Evolutionary conservation across 805 yeast genomes (phyloP).

Genomic region (Yarrowia phangngaensis): DNA sequence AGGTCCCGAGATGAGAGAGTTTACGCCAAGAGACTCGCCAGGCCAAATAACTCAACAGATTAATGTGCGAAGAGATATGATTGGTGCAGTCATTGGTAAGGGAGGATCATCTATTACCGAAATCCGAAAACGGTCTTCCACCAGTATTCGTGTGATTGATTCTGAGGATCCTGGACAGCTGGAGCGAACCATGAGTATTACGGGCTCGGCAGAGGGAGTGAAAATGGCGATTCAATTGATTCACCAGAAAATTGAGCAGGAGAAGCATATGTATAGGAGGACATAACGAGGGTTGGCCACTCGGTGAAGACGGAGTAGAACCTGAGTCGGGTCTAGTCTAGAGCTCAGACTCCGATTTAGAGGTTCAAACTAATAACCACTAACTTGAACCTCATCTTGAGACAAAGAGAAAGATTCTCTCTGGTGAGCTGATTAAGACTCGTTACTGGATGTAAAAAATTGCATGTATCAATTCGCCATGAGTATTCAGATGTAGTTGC

Average conservation of each 20-base stretch:
- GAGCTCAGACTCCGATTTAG: background rate
- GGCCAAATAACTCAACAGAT: constrained; percentile 55
- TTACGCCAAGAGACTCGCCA: constrained; percentile 24
- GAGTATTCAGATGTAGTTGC: too few relatives aligned
- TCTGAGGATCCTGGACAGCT: constrained; percentile 28
- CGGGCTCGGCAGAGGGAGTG: constrained; percentile 34
- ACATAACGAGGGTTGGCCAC: background rate
- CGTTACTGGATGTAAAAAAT: too few relatives aligned
- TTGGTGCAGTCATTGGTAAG: constrained; percentile 82
- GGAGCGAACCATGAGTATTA: constrained; percentile 34
- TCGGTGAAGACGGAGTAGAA: background rate
- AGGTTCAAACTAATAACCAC: too few relatives aligned
- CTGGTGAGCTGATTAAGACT: too few relatives aligned
- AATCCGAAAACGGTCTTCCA: constrained; percentile 69
- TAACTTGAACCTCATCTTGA: too few relatives aligned
- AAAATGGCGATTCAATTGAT: constrained; percentile 36
- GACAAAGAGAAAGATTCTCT: too few relatives aligned
- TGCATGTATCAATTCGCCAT: too few relatives aligned
- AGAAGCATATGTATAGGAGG: constrained; percentile 31
- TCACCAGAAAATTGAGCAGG: constrained; percentile 35
- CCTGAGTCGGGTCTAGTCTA: too few relatives aligned
- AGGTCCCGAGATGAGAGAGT: constrained; percentile 15
- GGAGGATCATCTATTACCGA: constrained; percentile 80
- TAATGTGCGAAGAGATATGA: constrained; percentile 69
- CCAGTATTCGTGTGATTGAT: constrained; percentile 67